Conservation (phyloP, 768 basidiomycete genomes). For the Russula virescens region DNA sequence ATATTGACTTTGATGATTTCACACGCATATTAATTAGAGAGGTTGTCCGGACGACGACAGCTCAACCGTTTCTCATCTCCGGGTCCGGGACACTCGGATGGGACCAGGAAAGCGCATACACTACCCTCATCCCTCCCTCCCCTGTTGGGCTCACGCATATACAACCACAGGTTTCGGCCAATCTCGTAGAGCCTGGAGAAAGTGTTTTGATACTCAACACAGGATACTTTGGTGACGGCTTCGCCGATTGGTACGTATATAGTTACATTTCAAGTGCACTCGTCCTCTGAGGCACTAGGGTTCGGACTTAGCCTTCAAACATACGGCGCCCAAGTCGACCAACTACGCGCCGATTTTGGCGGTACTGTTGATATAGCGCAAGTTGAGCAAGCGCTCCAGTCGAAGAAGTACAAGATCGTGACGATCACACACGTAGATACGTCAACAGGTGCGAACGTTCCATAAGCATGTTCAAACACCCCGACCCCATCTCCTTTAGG, state of each 20-base stretch:
- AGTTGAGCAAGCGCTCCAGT: slow-evolving; percentile 62
- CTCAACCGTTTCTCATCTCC: slow-evolving; percentile 89
- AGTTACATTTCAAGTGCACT: background rate
- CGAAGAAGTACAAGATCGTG: slow-evolving; percentile 81
- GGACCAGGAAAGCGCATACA: slow-evolving; percentile 62
- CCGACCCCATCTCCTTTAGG: slow-evolving; percentile 34
- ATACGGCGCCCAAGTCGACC: slow-evolving; percentile 85
- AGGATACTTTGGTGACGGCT: slow-evolving; percentile 93
- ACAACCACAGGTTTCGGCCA: slow-evolving; percentile 65
- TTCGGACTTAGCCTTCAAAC: slow-evolving; percentile 54
- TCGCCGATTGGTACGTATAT: slow-evolving; percentile 68
- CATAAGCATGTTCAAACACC: background rate
- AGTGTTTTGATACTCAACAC: slow-evolving; percentile 77
- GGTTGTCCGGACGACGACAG: slow-evolving; percentile 70
- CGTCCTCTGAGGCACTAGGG: background rate
- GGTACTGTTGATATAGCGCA: slow-evolving; percentile 56
- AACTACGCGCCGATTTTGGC: slow-evolving; percentile 80
- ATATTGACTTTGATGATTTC: slow-evolving; percentile 3
- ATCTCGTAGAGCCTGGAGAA: slow-evolving; percentile 80
- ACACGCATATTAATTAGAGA: slow-evolving; percentile 39
- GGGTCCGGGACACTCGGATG: slow-evolving; percentile 96
- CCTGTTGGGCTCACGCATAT: background rate
- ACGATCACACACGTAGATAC: slow-evolving; percentile 97
- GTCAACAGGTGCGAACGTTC: slow-evolving; percentile 55
- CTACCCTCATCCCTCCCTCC: background rate